phyloP scores from a whole-genome alignment of 371 early-diverging fungal species.

The Lichtheimia ornata region DNA sequence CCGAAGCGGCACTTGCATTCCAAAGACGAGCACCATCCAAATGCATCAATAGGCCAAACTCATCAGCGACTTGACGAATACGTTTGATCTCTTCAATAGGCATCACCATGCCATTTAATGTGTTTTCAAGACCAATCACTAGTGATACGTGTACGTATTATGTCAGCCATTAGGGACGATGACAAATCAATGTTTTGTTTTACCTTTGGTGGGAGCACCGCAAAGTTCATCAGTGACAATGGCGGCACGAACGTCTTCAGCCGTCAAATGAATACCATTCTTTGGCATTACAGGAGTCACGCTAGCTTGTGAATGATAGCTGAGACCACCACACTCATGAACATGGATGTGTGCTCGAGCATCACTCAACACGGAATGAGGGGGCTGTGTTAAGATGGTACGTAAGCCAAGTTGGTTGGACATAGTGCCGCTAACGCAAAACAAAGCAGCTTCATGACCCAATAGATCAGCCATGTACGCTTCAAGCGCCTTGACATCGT shows the following conservation, averaged over 20 bases:
- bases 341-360: conserved; percentile 76
- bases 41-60: conserved; percentile 66
- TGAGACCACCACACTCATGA: conserved; percentile 80
- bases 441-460: conserved; percentile 83
- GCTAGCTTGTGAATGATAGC: conserved; percentile 77
- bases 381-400: conserved; percentile 61
- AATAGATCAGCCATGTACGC: conserved; percentile 64
- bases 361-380: conserved; percentile 81
- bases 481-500: conserved; percentile 63
- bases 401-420: conserved; percentile 25
- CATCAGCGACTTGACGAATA: conserved; percentile 62
- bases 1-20: conserved; percentile 83
- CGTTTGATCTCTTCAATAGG: conserved; percentile 73
- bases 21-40: conserved; percentile 92
- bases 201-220: conserved; percentile 71
- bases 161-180: too few species aligned
- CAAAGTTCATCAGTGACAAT: conserved; percentile 31
- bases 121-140: conserved; percentile 86
- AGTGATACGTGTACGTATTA: conserved; percentile 4
- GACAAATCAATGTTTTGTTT: conserved; percentile 2
- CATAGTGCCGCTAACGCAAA: conserved; percentile 58
- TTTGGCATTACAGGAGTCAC: conserved; percentile 72
- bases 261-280: conserved; percentile 66
- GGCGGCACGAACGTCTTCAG: conserved; percentile 57
- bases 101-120: conserved; percentile 80